Conservation (phyloP, 345 rosid species). For the Psidium friedrichsthalianum region DNA sequence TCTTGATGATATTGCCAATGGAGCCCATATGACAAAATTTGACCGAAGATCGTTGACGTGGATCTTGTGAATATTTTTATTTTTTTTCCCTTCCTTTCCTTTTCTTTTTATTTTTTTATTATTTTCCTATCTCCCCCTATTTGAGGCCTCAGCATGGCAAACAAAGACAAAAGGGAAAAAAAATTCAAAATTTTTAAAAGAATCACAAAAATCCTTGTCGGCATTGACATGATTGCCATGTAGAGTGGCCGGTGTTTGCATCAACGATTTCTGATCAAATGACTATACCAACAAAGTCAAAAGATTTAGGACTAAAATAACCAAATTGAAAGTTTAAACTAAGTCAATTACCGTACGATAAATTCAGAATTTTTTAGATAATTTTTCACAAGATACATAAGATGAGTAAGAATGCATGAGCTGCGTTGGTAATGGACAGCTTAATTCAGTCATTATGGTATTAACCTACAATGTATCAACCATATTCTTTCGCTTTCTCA, state of each 20-base stretch:
- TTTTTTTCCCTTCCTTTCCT: accelerated
- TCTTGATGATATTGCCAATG: not conserved
- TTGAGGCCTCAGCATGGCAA: not conserved
- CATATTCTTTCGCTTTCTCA: not conserved
- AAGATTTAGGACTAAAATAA: accelerated
- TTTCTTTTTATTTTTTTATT: not conserved
- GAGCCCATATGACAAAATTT: not conserved
- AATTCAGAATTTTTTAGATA: not conserved
- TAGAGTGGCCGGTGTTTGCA: accelerated
- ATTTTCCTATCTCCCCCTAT: not conserved
- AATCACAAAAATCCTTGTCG: accelerated
- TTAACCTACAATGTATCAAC: not conserved
- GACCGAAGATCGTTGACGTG: accelerated
- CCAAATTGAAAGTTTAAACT: accelerated
- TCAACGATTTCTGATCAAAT: accelerated
- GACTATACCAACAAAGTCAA: not conserved
- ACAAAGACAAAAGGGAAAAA: not conserved
- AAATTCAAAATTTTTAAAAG: not conserved
- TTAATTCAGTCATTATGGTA: not conserved
- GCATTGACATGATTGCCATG: accelerated
- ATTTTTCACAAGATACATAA: not conserved
- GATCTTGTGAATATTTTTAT: accelerated
- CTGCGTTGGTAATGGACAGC: not conserved
- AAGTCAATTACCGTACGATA: accelerated
- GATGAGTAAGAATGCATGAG: not conserved